A percentile compares a stretch with the other conserved stretches of the same genome.
Conservation (phyloP, 164 flowering plant genomes). For the Pachysandra terminalis region DNA sequence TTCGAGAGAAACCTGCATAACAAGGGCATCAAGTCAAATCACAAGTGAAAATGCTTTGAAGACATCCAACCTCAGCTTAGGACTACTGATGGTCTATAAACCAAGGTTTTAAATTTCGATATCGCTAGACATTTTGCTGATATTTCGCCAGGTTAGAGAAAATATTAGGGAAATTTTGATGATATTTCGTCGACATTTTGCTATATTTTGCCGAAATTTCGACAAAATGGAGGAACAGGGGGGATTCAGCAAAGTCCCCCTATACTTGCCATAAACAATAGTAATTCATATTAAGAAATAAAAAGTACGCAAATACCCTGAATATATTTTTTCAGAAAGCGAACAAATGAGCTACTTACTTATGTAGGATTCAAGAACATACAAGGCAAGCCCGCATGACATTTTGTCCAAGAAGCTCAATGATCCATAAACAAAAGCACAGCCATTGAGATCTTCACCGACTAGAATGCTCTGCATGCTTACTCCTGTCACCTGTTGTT, state of each 20-base stretch:
- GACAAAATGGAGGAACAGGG: no score
- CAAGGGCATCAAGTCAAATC: background rate
- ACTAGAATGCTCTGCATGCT: conserved; percentile 93
- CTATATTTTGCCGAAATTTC: no score
- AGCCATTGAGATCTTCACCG: conserved; percentile 79
- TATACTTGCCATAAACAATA: no score
- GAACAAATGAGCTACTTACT: conserved; percentile 41
- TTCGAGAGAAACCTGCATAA: conserved; percentile 42
- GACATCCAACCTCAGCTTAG: background rate
- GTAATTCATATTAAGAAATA: no score
- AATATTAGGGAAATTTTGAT: no score
- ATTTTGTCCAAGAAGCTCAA: conserved; percentile 92
- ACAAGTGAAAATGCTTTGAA: background rate
- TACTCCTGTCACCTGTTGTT: conserved; percentile 79
- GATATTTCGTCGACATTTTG: no score
- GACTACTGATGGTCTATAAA: no score
- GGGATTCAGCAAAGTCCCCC: no score
- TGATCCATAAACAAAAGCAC: conserved; percentile 94
- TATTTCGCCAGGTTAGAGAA: no score
- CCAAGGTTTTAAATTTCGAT: no score
- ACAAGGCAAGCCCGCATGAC: conserved; percentile 78
- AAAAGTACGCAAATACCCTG: no score
- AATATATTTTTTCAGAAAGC: background rate
- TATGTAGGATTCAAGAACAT: conserved; percentile 68
- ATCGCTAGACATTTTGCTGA: no score